These are phyloP conservation scores for Kwoniella bestiolae DNA, from an alignment of 768 basidiomycete species.

Conservation along the genomic window DNA sequence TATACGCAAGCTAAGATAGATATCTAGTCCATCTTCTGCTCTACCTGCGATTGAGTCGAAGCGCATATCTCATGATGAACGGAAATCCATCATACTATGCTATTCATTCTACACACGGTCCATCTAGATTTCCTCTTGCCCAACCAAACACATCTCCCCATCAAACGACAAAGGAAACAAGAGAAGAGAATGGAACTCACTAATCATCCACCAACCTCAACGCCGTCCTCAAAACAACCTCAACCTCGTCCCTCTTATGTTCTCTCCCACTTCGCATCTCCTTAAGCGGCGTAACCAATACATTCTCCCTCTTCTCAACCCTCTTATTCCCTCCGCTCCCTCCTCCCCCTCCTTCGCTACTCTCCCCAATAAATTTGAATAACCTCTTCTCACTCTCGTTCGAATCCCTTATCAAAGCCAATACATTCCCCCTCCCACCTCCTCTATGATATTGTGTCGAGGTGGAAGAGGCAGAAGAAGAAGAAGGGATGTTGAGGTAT, in stretches of 20 bases:
- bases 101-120: too few relatives aligned
- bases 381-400: constrained; percentile 44
- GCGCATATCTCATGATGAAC: background rate
- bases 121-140: too few relatives aligned
- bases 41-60: too few relatives aligned
- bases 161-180: too few relatives aligned
- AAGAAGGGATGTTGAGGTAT: constrained; percentile 25
- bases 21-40: too few relatives aligned
- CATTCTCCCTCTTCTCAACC: constrained; percentile 53
- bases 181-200: constrained; percentile 35
- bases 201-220: constrained; percentile 55
- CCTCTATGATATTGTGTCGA: background rate
- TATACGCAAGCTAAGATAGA: too few relatives aligned
- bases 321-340: constrained; percentile 38
- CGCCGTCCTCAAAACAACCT: constrained; percentile 46
- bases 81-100: too few relatives aligned
- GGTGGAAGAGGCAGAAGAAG: constrained; percentile 2
- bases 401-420: constrained; percentile 51
- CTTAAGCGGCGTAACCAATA: constrained; percentile 46
- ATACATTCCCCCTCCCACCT: constrained; percentile 15
- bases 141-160: too few relatives aligned
- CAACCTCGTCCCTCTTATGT: constrained; percentile 35
- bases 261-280: constrained; percentile 21
- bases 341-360: constrained; percentile 5
- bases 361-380: constrained; percentile 54